Evolutionary conservation across 176 grass and related monocot genomes (phyloP).

Genomic region (Alloteropsis semialata): DNA sequence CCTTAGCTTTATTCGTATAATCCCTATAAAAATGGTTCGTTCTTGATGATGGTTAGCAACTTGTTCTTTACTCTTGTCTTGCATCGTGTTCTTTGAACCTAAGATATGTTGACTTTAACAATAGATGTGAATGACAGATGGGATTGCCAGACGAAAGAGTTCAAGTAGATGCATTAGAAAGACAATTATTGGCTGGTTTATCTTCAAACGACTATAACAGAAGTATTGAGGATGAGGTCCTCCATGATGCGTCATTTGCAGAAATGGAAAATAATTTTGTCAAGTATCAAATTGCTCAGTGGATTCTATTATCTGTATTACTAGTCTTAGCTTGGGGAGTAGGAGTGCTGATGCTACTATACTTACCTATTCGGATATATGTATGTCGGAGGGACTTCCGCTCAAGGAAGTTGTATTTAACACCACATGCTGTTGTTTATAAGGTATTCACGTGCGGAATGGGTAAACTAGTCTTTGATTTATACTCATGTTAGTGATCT

Average conservation of each 20-base stretch:
- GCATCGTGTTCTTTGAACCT: background rate
- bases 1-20: background rate
- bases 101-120: background rate
- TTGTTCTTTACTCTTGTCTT: background rate
- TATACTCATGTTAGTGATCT: background rate
- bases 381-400: constrained; percentile 35
- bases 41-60: background rate
- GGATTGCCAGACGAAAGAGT: constrained; percentile 45
- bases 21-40: background rate
- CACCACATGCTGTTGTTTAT: constrained; percentile 57
- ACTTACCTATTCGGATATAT: constrained; percentile 56
- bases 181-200: constrained; percentile 43
- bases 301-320: constrained; percentile 55
- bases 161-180: constrained; percentile 53
- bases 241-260: constrained; percentile 55
- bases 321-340: constrained; percentile 70
- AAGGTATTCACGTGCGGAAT: constrained; percentile 39
- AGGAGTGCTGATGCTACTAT: constrained; percentile 66
- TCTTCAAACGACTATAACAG: constrained; percentile 11
- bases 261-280: constrained; percentile 58
- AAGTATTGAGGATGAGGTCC: constrained; percentile 43
- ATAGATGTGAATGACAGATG: constrained; percentile 35
- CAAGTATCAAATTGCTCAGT: constrained; percentile 55
- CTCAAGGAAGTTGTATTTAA: constrained; percentile 62
- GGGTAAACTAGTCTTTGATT: background rate